These are phyloP conservation scores for Colletotrichum lini DNA, from an alignment of 2,329 filamentous ascomycete genomes.

Conservation along the genomic window DNA sequence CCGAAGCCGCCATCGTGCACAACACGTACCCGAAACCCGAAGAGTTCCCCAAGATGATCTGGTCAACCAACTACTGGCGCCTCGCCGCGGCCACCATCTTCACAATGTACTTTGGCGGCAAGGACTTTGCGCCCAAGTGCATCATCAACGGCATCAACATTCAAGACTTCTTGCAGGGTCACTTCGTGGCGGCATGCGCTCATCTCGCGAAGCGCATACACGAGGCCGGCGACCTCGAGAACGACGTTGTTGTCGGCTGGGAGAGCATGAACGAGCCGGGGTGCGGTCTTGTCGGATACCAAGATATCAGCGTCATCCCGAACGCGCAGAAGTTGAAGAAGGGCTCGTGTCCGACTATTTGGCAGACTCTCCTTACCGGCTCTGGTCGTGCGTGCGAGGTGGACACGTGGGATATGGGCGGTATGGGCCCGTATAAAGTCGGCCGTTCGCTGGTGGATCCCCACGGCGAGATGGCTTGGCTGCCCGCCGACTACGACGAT, in stretches of 20 bases:
- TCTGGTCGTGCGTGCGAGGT: conserved; percentile 92
- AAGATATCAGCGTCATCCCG: conserved; percentile 86
- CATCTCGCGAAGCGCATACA: conserved; percentile 88
- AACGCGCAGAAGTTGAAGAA: conserved; percentile 92
- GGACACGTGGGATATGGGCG: conserved; percentile 93
- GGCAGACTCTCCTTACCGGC: conserved; percentile 93
- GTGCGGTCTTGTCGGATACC: conserved; percentile 85
- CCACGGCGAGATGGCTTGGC: conserved; percentile 86
- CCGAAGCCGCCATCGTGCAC: conserved; percentile 93
- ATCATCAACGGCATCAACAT: conserved; percentile 96
- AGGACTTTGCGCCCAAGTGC: conserved; percentile 94
- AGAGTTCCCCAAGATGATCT: conserved; percentile 98
- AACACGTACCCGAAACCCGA: conserved; percentile 91
- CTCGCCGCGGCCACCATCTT: conserved; percentile 92
- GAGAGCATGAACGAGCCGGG: conserved; percentile 98
- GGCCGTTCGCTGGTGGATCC: conserved; percentile 89
- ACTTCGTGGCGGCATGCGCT: conserved; percentile 84
- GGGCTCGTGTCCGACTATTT: conserved; percentile 92
- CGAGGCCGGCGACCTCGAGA: conserved; percentile 89
- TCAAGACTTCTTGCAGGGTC: conserved; percentile 91
- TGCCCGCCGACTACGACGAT: conserved; percentile 87
- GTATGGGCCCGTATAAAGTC: conserved; percentile 91
- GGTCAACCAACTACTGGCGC: conserved; percentile 96
- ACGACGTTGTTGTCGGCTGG: conserved; percentile 93
- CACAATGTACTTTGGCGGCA: conserved; percentile 92